Evolutionary conservation across 2,329 filamentous ascomycete genomes (phyloP), one percentile per base, ranked within the genome.

Genomic region (Talaromyces amestolkiae): DNA sequence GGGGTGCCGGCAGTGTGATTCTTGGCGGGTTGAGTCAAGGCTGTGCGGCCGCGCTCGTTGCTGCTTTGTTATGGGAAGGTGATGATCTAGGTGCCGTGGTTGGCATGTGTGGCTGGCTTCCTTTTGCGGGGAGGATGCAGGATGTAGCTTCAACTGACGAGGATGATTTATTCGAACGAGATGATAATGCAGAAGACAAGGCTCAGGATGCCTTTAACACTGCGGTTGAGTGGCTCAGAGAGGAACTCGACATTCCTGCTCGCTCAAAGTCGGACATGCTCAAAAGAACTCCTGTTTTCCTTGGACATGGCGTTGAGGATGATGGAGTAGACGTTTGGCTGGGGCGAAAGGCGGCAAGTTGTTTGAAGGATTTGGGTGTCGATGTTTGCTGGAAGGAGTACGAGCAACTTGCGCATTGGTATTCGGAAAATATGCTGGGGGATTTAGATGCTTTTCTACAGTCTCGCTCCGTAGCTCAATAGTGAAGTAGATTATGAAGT

Each of bases 21-120:
- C 67, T 87, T 0, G 80, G 82, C 45, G 84, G 84, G 0, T 71
- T 86, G 24, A 86, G 85, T 61, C 84, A 86, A 68, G 85, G 85
- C 0, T 84, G 83, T 68, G 84, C 84, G 2, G 80, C 80, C 53
- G 72, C 77, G 0, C 66, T 86, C 65, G 70, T 78, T 24, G 74
- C 79, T 11, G 68, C 80, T 64, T 65, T 86, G 64, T 72, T 81
- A 1, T 83, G 82, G 81, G 74, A 80, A 13, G 80, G 63, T 8
- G 49, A 65, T 35, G 19, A 49, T n/a, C 37, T 65, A 33, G 63
- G 56, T 22, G 63, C 56, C 3, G 56, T 51, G 58, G 56, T 61
- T 19, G 63, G 63, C 4, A 61, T 65, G 63, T 65, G 56, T 47
- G 63, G 63, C 2, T 65, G 63, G 63, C n/a, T 65, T 37, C 56